Evolutionary conservation across 2,329 filamentous ascomycete genomes (phyloP).

Genomic region (Calonectria fujianensis): DNA sequence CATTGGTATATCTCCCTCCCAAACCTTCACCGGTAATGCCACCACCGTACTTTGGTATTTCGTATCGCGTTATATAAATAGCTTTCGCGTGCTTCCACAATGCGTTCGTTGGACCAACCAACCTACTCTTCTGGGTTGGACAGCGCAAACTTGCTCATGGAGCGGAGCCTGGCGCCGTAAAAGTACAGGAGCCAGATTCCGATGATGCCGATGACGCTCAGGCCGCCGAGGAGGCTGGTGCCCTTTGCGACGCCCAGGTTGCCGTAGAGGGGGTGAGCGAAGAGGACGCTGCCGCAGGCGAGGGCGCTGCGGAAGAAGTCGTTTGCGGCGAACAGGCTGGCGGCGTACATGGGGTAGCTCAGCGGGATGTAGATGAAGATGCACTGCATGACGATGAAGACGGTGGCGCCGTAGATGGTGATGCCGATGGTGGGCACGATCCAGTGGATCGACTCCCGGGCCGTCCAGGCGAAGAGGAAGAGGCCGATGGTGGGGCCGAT

Average conservation of each 20-base stretch:
- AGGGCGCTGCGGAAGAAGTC: slow-evolving; percentile 76
- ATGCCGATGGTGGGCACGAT: slow-evolving; percentile 75
- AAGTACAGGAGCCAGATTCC: slow-evolving; percentile 77
- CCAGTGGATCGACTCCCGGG: slow-evolving; percentile 70
- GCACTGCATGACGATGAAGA: slow-evolving; percentile 75
- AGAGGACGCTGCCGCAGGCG: slow-evolving; percentile 76
- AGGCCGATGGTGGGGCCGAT: slow-evolving; percentile 75
- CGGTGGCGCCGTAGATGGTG: slow-evolving; percentile 70
- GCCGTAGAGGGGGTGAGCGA: slow-evolving; percentile 75
- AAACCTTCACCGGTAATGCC: background rate
- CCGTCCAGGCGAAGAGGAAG: slow-evolving; percentile 77
- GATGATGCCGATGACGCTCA: slow-evolving; percentile 72
- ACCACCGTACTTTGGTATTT: background rate
- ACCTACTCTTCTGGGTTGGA: slow-evolving; percentile 52
- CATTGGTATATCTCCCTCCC: background rate
- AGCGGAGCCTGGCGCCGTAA: slow-evolving; percentile 72
- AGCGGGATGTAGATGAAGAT: slow-evolving; percentile 77
- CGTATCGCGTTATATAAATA: background rate
- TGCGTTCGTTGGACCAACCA: background rate
- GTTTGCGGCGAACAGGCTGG: slow-evolving; percentile 76
- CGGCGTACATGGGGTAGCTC: slow-evolving; percentile 74
- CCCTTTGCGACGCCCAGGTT: slow-evolving; percentile 77
- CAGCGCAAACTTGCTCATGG: slow-evolving; percentile 75
- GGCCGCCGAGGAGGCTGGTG: slow-evolving; percentile 73
- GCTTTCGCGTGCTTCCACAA: background rate